A percentile compares a stretch with the other conserved stretches of the same genome.
Evolutionary conservation across 2,329 filamentous ascomycete genomes (phyloP).

Genomic region (Sphaceloma murrayae): DNA sequence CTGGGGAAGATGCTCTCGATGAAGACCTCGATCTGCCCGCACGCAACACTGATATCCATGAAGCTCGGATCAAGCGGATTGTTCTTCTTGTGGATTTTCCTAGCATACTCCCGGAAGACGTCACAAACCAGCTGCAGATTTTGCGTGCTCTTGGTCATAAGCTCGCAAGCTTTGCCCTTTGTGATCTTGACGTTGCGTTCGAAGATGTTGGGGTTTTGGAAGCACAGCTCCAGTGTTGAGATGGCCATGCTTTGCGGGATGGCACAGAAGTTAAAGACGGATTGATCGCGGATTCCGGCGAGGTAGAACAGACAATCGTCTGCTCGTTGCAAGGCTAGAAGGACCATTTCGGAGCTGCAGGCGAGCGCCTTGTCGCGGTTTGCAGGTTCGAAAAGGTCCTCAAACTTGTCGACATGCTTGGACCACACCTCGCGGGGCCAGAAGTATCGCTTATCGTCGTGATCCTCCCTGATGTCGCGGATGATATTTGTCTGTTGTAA

Average conservation of each 20-base stretch:
- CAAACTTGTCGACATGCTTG: conserved; percentile 82
- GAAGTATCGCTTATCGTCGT: conserved; percentile 77
- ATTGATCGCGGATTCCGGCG: conserved; percentile 87
- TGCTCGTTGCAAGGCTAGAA: conserved; percentile 75
- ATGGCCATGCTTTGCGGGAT: conserved; percentile 98
- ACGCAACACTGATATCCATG: conserved; percentile 80
- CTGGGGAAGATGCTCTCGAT: conserved; percentile 49
- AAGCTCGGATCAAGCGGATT: conserved; percentile 88
- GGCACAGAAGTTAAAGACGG: conserved; percentile 96
- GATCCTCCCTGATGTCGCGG: conserved; percentile 85
- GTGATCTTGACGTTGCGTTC: conserved; percentile 89
- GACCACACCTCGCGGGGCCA: conserved; percentile 97
- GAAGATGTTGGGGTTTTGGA: conserved; percentile 82
- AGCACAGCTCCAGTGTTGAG: conserved; percentile 82
- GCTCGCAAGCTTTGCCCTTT: conserved; percentile 80
- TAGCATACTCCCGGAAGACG: conserved; percentile 67
- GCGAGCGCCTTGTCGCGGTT: conserved; percentile 68
- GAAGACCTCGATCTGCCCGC: conserved; percentile 41
- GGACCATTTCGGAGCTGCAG: conserved; percentile 87
- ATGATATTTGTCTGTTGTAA: conserved; percentile 99
- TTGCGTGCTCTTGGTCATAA: conserved; percentile 90
- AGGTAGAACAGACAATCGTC: conserved; percentile 98
- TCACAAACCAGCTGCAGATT: conserved; percentile 74
- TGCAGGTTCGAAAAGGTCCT: conserved; percentile 77
- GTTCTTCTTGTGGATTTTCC: conserved; percentile 86